Conservation (phyloP, 768 basidiomycete genomes). For the Boletellus sp. region DNA sequence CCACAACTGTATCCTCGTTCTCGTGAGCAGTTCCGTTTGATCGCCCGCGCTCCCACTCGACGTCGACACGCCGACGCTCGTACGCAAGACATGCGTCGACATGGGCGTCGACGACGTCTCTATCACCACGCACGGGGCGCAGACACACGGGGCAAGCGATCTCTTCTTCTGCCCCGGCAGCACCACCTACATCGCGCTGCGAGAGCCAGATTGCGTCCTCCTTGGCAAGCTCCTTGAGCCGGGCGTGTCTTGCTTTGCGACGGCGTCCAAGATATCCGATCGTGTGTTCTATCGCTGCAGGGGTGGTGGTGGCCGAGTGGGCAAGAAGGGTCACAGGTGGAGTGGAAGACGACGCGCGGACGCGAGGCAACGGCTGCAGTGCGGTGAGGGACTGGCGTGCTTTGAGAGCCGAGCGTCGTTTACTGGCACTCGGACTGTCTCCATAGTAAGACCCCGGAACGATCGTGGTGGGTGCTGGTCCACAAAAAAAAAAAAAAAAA, state of each 20-base stretch:
- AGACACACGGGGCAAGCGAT: constrained; percentile 72
- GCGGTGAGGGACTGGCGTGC: constrained; percentile 39
- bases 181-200: constrained; percentile 21
- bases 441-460: constrained; percentile 23
- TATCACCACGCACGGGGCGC: constrained; percentile 54
- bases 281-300: constrained; percentile 44
- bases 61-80: constrained; percentile 39
- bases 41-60: constrained; percentile 28
- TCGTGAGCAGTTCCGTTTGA: constrained; percentile 29
- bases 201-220: constrained; percentile 46
- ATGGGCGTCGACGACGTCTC: constrained; percentile 74
- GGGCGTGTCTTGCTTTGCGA: constrained; percentile 64
- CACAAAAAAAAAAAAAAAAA: no score
- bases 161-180: constrained; percentile 33
- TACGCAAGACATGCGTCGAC: constrained; percentile 76
- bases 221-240: constrained; percentile 61
- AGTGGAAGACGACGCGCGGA: constrained; percentile 21
- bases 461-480: constrained; percentile 31
- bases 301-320: constrained; percentile 24
- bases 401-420: constrained; percentile 43
- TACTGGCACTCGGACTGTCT: constrained; percentile 17
- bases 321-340: constrained; percentile 12
- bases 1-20: constrained; percentile 29
- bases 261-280: constrained; percentile 63
- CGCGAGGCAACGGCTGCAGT: constrained; percentile 22